These are phyloP conservation scores for Phialophora chinensis DNA, from an alignment of 2,329 filamentous ascomycete genomes.

Conservation along the genomic window DNA sequence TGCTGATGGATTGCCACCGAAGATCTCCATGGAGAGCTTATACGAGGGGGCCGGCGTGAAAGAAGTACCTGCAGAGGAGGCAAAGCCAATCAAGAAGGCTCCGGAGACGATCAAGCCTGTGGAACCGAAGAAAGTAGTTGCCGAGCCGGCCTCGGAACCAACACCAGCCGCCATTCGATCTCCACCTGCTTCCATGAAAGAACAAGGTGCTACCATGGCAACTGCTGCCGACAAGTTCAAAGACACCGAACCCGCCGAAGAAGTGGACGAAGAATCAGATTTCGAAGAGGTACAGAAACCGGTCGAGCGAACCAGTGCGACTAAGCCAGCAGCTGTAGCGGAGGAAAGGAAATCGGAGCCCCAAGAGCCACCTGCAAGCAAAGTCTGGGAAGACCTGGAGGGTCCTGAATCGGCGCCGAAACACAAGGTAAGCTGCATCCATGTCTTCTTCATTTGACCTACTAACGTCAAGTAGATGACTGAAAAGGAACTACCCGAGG, in stretches of 20 bases:
- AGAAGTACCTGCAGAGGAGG: conserved; percentile 71
- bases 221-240: conserved; percentile 85
- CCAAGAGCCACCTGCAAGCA: conserved; percentile 23
- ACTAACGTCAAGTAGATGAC: conserved; percentile 23
- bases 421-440: conserved; percentile 21
- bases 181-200: conserved; percentile 73
- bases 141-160: conserved; percentile 41
- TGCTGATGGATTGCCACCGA: conserved; percentile 81
- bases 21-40: conserved; percentile 90
- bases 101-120: conserved; percentile 54
- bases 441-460: background rate
- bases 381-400: conserved; percentile 28
- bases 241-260: conserved; percentile 69
- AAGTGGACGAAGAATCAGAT: conserved; percentile 73
- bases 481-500: conserved; percentile 19
- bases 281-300: conserved; percentile 87
- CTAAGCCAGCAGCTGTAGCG: conserved; percentile 28
- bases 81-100: conserved; percentile 50
- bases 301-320: conserved; percentile 53
- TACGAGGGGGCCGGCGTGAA: conserved; percentile 83
- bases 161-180: conserved; percentile 49
- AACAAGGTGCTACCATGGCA: conserved; percentile 86
- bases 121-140: conserved; percentile 56
- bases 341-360: conserved; percentile 30
- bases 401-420: conserved; percentile 18